phyloP scores from a whole-genome alignment of 306 rosid species.

The Castanea sativa region DNA sequence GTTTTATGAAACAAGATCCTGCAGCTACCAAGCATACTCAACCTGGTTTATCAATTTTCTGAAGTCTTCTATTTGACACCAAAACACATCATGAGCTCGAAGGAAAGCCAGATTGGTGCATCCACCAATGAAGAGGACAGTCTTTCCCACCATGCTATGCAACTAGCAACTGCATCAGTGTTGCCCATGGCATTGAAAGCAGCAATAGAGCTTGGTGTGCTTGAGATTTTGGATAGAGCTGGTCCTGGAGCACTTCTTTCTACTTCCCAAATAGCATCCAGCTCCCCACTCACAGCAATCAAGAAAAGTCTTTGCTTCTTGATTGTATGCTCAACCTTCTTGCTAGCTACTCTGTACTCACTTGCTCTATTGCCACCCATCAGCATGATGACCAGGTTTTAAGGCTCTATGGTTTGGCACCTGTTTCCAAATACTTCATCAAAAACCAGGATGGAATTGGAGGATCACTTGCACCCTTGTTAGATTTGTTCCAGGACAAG shows the following conservation, averaged over 20 bases:
- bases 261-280: slow-evolving; percentile 28
- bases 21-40: too few relatives aligned
- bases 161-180: slow-evolving; percentile 16
- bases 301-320: slow-evolving; percentile 1
- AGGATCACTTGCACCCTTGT: background rate
- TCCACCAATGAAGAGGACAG: slow-evolving; percentile 4
- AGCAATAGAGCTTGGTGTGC: slow-evolving; percentile 23
- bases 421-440: slow-evolving; percentile 17
- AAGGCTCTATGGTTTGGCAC: slow-evolving; percentile 23
- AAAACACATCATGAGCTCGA: background rate
- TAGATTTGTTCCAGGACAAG: slow-evolving; percentile 10
- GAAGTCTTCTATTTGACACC: background rate
- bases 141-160: slow-evolving; percentile 21
- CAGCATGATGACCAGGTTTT: background rate
- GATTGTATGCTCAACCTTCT: slow-evolving; percentile 23
- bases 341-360: slow-evolving; percentile 14
- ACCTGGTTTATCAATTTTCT: background rate
- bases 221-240: slow-evolving; percentile 22
- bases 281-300: slow-evolving; percentile 6
- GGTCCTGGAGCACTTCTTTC: slow-evolving; percentile 18
- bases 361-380: slow-evolving; percentile 10
- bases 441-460: slow-evolving; percentile 13
- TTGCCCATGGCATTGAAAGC: slow-evolving; percentile 23
- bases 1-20: too few relatives aligned
- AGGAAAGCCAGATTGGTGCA: slow-evolving; percentile 1